phyloP scores from a whole-genome alignment of 345 rosid species.

The Zanthoxylum bungeanum region DNA sequence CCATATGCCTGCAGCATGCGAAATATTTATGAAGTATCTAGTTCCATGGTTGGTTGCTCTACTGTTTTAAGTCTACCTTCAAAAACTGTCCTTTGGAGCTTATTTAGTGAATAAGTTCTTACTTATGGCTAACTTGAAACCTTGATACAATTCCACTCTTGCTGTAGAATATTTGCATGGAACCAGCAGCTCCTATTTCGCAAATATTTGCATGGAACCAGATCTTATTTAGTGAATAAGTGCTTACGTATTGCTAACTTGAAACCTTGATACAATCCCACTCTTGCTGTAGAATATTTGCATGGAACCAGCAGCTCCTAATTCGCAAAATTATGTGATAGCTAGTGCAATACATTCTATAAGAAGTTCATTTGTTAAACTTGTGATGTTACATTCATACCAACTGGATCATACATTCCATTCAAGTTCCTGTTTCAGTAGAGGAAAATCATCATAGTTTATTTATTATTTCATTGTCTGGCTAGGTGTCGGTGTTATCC shows the following conservation, averaged over 20 bases:
- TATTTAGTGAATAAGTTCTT: background rate
- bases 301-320: background rate
- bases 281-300: background rate
- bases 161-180: background rate
- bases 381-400: slow-evolving; percentile 1
- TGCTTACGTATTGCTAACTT: too few species aligned
- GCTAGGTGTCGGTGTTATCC: background rate
- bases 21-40: background rate
- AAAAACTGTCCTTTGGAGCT: background rate
- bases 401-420: background rate
- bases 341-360: background rate
- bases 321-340: background rate
- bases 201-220: too few species aligned
- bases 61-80: slow-evolving; percentile 1
- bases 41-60: background rate
- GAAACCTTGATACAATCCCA: background rate
- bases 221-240: too few species aligned
- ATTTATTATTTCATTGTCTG: background rate
- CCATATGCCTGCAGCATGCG: background rate
- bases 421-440: background rate
- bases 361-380: slow-evolving; percentile 1
- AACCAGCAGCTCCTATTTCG: background rate
- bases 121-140: background rate
- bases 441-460: background rate
- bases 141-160: background rate